Evolutionary conservation across 2,329 filamentous ascomycete genomes (phyloP), one percentile per base, ranked within the genome.

Genomic region (Calonectria pauciramosa): DNA sequence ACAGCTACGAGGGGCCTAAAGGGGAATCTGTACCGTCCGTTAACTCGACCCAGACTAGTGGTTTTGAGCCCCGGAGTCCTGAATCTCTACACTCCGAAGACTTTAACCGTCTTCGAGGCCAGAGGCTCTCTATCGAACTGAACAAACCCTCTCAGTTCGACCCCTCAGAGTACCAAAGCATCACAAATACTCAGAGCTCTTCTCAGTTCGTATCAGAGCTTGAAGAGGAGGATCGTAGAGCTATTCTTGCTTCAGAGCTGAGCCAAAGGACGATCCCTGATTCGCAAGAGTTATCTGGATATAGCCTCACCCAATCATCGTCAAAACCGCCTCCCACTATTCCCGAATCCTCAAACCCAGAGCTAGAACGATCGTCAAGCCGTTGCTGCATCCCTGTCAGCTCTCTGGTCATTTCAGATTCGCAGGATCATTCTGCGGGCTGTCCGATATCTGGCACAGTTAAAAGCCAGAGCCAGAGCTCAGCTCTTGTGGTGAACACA

Each of bases 191-290:
- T 2, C 82, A 84, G 56, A 77, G 75, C 32, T 83, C 82, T 38
- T 80, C 76, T 13, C 76, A 80, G 68, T 74, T 28, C 18, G 28
- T 87, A 11, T 82, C 83, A 6, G 82, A 85, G 56, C 83, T 84
- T 28, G 85, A 86, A 60, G 81, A 83, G 47, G 78, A 83, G 63
- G 85, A 85, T 74, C 79, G 80, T 28, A 81, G 82, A 52, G 71
- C 84, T 54, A 71, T 78, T 14, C 67, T 87, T 70, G 75, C 82
- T 23, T 80, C 82, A 6, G 77, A 82, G 32, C 72, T 83, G 47
- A 87, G 84, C 71, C 82, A 84, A 68, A 76, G 77, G 32, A 88
- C 85, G 4, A 86, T 89, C 30, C 86, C 86, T 0, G 87, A 89
- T 73, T 89, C 88, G 0, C 86, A 88, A 73, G 86, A 86, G 41